Percentiles rank a stretch among this genome's conserved stretches.
These are phyloP conservation scores for Zoysia pacifica DNA, from an alignment of 176 grass and related monocot species.

Conservation along the genomic window DNA sequence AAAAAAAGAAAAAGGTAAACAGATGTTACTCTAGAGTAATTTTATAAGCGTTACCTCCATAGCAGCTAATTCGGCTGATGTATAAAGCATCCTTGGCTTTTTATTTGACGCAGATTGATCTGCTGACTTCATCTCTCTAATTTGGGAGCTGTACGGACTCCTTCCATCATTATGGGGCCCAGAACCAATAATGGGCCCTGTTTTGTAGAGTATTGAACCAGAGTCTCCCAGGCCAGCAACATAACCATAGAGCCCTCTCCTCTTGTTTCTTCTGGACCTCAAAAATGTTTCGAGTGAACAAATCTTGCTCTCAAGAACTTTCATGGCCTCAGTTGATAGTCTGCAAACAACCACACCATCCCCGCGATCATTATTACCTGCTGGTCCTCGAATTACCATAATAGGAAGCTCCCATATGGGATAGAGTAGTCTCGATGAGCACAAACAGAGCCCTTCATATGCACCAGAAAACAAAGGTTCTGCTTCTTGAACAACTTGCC, in stretches of 20 bases:
- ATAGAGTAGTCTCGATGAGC: slow-evolving; percentile 88
- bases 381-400: slow-evolving; percentile 68
- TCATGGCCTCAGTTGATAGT: slow-evolving; percentile 76
- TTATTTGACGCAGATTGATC: slow-evolving; percentile 63
- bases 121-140: slow-evolving; percentile 44
- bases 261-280: slow-evolving; percentile 95
- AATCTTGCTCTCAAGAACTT: slow-evolving; percentile 84
- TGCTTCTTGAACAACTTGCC: slow-evolving; percentile 94
- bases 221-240: slow-evolving; percentile 89
- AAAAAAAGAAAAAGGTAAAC: background rate
- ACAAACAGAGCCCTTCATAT: slow-evolving; percentile 95
- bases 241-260: slow-evolving; percentile 88
- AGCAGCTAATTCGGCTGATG: slow-evolving; percentile 82
- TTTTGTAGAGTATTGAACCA: slow-evolving; percentile 90
- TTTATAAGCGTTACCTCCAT: slow-evolving; percentile 76
- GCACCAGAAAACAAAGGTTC: slow-evolving; percentile 91
- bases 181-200: slow-evolving; percentile 51
- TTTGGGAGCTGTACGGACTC: slow-evolving; percentile 39
- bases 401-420: slow-evolving; percentile 93
- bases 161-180: slow-evolving; percentile 43
- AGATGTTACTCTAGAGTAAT: background rate
- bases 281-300: slow-evolving; percentile 90
- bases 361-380: slow-evolving; percentile 42
- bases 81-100: slow-evolving; percentile 68
- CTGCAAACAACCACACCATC: slow-evolving; percentile 80